A percentile compares a stretch with the other conserved stretches of the same genome.
Conservation (phyloP, 2,329 filamentous ascomycete genomes). For the Cytospora piceae region DNA sequence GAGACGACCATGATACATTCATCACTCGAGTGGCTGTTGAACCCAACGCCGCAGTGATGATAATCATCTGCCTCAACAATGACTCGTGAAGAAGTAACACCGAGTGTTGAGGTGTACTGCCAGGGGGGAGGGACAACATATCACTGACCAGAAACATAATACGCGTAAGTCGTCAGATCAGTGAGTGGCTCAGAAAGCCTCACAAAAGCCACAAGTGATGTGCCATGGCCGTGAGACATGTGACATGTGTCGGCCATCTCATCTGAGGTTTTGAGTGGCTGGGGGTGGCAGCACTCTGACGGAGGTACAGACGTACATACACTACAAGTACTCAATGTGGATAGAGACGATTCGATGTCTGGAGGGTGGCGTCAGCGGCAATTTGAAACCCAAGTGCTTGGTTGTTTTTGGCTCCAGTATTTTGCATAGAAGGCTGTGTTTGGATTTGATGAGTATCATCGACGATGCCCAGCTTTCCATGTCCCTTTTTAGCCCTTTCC, state of each 20-base stretch:
- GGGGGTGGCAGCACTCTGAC: too few species aligned
- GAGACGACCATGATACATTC: too few species aligned
- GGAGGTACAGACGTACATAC: background rate
- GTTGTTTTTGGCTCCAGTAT: background rate
- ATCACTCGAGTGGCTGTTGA: too few species aligned
- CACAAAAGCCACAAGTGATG: background rate
- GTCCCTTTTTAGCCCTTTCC: background rate
- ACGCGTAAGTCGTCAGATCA: background rate
- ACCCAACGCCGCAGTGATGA: too few species aligned
- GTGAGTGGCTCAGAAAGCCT: background rate
- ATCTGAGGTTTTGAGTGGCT: too few species aligned
- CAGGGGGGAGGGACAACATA: too few species aligned
- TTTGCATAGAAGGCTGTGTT: background rate
- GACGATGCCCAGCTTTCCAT: background rate
- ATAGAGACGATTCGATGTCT: too few species aligned
- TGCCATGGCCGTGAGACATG: background rate
- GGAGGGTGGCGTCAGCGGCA: background rate
- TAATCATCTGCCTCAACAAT: background rate
- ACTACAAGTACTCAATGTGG: too few species aligned
- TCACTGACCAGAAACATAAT: background rate
- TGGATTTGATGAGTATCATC: background rate
- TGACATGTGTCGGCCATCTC: background rate
- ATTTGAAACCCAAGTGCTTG: background rate
- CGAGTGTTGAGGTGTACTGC: too few species aligned
- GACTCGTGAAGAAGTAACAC: background rate